Evolutionary conservation across 1,139 yeast species (phyloP), one percentile per base, ranked within the genome.

Genomic region (Hyphopichia burtonii): DNA sequence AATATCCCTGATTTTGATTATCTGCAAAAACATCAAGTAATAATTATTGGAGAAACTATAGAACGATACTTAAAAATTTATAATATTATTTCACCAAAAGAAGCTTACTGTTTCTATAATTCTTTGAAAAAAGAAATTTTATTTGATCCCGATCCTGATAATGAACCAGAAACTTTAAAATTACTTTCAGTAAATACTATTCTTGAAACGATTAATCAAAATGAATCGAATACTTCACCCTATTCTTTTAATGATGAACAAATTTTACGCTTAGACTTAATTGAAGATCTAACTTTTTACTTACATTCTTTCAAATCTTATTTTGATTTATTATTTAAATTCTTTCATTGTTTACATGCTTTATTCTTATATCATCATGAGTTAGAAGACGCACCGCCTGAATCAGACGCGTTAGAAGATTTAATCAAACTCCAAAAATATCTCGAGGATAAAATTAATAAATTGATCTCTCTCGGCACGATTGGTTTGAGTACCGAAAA

Each of bases 281-380:
- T 52, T 50, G 58, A 56, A 39, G 41, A 48, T 7, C 35, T 50
- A 25, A 52, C 54, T 15, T 50, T 53, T 35, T 55, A 53, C 37
- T 3, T 31, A 7, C 34, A 31, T 11, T 25, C 28, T 4, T 9
- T 25, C 12, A 25, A 10, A 10, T 25, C 28, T 11, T 25, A 25
- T n/a, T 15, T 4, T 8, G 4, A 15, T n/a, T 8, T 14, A 10
- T 7, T 14, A n/a, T 8, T 10, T 30, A 3, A 10, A 4, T 16
- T 16, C 17, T 15, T 30, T 17, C 12, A 15, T 7, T 8, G 18
- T 7, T 16, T 30, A 8, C 6, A 4, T 5, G 11, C n/a, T 25
- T 9, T 9, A 25, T 11, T 7, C 11, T 9, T 7, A 8, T 10
- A 10, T 25, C 14, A 16, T 17, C 5, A n/a, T 14, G 4, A n/a